phyloP scores from a whole-genome alignment of 163 green algal genomes.

The Scenedesmus sp. region DNA sequence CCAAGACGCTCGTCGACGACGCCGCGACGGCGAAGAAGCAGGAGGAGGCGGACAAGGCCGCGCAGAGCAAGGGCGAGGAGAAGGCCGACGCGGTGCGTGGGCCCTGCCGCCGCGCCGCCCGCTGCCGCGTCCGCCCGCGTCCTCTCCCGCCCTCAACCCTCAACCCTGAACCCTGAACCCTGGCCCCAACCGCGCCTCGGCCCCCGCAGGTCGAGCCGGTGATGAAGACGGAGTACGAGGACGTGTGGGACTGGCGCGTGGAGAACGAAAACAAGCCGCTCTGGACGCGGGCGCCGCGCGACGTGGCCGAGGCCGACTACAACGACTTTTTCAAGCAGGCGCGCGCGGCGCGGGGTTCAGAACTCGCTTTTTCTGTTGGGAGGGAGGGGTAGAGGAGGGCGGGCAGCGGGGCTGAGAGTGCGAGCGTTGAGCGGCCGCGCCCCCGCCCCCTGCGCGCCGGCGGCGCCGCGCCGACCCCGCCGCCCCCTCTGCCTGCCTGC shows the following conservation, averaged over 20 bases:
- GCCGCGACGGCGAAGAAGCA: conserved; percentile 81
- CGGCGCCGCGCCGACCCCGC: no score
- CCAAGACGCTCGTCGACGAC: conserved; percentile 81
- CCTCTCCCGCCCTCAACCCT: no score
- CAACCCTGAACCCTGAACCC: no score
- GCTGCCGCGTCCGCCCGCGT: no score
- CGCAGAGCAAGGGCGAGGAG: conserved; percentile 68
- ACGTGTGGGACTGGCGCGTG: conserved; percentile 83
- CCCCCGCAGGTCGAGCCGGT: conserved; percentile 76
- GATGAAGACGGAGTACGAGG: conserved; percentile 91
- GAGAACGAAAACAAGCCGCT: conserved; percentile 99
- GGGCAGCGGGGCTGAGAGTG: no score
- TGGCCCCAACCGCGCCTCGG: background rate
- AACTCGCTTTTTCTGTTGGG: no score
- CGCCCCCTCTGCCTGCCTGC: no score
- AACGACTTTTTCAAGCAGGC: conserved; percentile 95
- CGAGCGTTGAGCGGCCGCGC: no score
- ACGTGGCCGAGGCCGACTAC: conserved; percentile 90
- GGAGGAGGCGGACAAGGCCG: conserved; percentile 76
- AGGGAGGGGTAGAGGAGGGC: no score
- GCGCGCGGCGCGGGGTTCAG: no score
- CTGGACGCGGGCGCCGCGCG: conserved; percentile 87
- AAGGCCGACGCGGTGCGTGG: conserved; percentile 56
- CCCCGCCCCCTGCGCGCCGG: no score
- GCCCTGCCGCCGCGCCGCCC: no score